These are phyloP conservation scores for Trypanosoma melophagium DNA, from an alignment of 208 protist species.

Conservation along the genomic window DNA sequence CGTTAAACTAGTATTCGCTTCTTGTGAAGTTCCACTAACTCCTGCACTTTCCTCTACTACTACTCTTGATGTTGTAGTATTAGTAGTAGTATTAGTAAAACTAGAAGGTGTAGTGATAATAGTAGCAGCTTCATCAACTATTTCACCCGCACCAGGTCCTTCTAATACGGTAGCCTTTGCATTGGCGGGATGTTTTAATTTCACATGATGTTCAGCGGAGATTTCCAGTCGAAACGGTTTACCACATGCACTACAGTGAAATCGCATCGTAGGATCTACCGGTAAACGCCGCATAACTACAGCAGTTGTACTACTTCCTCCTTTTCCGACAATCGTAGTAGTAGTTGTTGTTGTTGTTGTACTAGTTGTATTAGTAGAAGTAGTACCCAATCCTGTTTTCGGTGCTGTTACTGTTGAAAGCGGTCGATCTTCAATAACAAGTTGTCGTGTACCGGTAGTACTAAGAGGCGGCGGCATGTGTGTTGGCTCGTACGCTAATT, in stretches of 20 bases:
- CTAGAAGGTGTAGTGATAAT: conserved; percentile 1
- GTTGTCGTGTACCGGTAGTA: conserved; percentile 25
- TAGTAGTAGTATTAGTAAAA: not conserved
- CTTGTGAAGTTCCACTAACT: not conserved
- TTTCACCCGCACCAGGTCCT: conserved; percentile 51
- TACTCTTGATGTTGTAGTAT: not conserved
- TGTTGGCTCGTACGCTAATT: conserved; percentile 27
- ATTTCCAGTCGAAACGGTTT: conserved; percentile 43
- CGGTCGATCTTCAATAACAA: conserved; percentile 41
- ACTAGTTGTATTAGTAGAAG: not conserved
- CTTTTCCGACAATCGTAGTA: not conserved
- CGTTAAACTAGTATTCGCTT: not conserved
- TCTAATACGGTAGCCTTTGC: conserved; percentile 33
- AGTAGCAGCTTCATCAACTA: conserved; percentile 39
- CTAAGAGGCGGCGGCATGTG: conserved; percentile 25
- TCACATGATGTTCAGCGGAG: conserved; percentile 53
- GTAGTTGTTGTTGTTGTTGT: not conserved
- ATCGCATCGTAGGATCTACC: conserved; percentile 40
- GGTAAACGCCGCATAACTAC: conserved; percentile 31
- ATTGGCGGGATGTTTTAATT: conserved; percentile 33
- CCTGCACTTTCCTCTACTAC: not conserved
- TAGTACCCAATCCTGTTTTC: not conserved
- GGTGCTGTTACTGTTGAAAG: conserved; percentile 1
- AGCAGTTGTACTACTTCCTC: conserved; percentile 1
- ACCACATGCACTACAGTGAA: conserved; percentile 66